Conservation (phyloP, 768 basidiomycete genomes). For the Galerina sulciceps region DNA sequence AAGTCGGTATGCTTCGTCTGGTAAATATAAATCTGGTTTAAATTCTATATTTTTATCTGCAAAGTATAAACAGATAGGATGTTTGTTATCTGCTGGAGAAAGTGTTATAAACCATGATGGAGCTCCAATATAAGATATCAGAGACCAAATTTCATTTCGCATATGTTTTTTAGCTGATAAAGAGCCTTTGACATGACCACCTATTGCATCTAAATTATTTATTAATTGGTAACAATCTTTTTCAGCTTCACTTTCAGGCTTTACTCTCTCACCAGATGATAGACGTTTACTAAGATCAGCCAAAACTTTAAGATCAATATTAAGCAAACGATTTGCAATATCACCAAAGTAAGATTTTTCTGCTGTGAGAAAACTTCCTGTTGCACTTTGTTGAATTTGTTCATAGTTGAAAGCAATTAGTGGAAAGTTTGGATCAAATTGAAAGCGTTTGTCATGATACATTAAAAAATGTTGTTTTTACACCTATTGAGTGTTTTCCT, state of each 20-base stretch:
- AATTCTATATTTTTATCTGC: conserved; percentile 29
- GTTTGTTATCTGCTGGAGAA: conserved; percentile 33
- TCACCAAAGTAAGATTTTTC: conserved; percentile 27
- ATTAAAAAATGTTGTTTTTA: conserved; percentile 26
- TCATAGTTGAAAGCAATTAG: conserved; percentile 14
- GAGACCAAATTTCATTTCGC: conserved; percentile 34
- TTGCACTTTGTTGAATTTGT: conserved; percentile 33
- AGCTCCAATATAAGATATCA: conserved; percentile 27
- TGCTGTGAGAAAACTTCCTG: conserved; percentile 30
- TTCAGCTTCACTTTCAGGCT: conserved; percentile 33
- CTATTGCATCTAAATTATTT: conserved; percentile 38
- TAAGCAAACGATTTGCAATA: conserved; percentile 23
- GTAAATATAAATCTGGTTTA: conserved; percentile 2
- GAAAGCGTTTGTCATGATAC: conserved; percentile 30
- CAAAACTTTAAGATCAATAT: conserved; percentile 26
- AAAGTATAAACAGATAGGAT: conserved; percentile 39
- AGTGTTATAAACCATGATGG: conserved; percentile 41
- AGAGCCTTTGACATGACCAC: conserved; percentile 29
- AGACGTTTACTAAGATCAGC: conserved; percentile 22
- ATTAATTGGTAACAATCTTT: conserved; percentile 37
- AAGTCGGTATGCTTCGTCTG: conserved; percentile 3
- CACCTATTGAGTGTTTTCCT: conserved; percentile 6
- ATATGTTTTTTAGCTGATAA: conserved; percentile 14
- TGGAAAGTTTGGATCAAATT: conserved; percentile 6
- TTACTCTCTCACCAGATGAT: conserved; percentile 24